A percentile compares a stretch with the other conserved stretches of the same genome.
Evolutionary conservation across 108 stramenopile genomes (phyloP).

Genomic region (Pinguiococcus pyrenoidosus): DNA sequence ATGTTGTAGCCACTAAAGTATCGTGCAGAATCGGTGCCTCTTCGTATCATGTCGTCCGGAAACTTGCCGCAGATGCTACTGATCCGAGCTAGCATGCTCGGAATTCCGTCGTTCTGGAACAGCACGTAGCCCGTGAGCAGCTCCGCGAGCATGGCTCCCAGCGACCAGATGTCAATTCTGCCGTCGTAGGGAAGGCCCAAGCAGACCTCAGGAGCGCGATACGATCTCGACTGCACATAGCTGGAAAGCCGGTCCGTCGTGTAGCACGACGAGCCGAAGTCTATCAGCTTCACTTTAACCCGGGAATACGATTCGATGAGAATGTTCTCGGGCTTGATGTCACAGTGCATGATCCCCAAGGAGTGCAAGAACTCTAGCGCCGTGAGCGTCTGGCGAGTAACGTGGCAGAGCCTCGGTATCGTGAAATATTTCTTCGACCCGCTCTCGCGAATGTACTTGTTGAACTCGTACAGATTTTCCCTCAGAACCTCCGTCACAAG

Average conservation of each 20-base stretch:
- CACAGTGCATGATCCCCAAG: conserved; percentile 83
- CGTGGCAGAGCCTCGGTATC: conserved; percentile 57
- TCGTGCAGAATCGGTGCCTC: background rate
- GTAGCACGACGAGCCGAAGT: conserved; percentile 94
- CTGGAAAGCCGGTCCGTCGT: conserved; percentile 77
- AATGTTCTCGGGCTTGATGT: conserved; percentile 98
- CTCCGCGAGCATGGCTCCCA: conserved; percentile 86
- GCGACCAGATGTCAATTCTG: conserved; percentile 75
- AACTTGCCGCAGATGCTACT: conserved; percentile 11
- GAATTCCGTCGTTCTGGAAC: conserved; percentile 76
- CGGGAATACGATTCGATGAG: conserved; percentile 36
- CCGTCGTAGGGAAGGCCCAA: conserved; percentile 77
- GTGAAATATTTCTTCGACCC: conserved; percentile 75
- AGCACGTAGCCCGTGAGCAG: conserved; percentile 82
- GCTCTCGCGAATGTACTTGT: conserved; percentile 37
- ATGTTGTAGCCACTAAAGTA: conserved; percentile 75
- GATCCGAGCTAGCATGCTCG: conserved; percentile 19
- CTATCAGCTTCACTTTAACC: conserved; percentile 78
- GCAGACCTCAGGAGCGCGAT: conserved; percentile 95
- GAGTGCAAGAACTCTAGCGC: conserved; percentile 80
- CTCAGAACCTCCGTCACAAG: conserved; percentile 89
- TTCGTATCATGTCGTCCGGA: background rate
- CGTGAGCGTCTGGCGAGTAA: conserved; percentile 64
- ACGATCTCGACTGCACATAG: conserved; percentile 88
- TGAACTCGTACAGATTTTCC: conserved; percentile 92